These are phyloP conservation scores for Phialocephala subalpina DNA, from an alignment of 2,329 filamentous ascomycete species.

Conservation along the genomic window DNA sequence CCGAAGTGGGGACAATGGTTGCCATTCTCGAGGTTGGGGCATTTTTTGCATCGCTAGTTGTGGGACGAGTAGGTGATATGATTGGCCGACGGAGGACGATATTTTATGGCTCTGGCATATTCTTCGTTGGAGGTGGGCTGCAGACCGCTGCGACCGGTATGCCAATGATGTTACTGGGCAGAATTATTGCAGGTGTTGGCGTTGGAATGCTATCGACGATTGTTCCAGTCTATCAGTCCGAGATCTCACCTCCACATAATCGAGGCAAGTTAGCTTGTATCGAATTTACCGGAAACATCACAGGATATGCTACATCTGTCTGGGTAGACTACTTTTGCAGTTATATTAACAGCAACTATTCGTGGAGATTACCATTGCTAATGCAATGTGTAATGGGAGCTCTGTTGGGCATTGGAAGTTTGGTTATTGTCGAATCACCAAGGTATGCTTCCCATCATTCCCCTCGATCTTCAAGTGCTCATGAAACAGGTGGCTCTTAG, in stretches of 20 bases:
- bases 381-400: slow-evolving; percentile 97
- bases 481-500: slow-evolving; percentile 86
- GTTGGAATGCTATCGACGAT: slow-evolving; percentile 92
- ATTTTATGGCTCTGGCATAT: slow-evolving; percentile 90
- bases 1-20: slow-evolving; percentile 95
- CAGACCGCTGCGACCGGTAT: slow-evolving; percentile 85
- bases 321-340: slow-evolving; percentile 99
- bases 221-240: slow-evolving; percentile 92
- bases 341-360: slow-evolving; percentile 83
- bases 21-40: slow-evolving; percentile 95
- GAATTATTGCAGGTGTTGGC: slow-evolving; percentile 84
- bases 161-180: slow-evolving; percentile 86
- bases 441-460: slow-evolving; percentile 59
- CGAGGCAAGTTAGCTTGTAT: slow-evolving; percentile 96
- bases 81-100: slow-evolving; percentile 91
- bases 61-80: slow-evolving; percentile 89
- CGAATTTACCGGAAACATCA: slow-evolving; percentile 97
- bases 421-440: slow-evolving; percentile 96
- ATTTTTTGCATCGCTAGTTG: slow-evolving; percentile 85
- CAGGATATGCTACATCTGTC: slow-evolving; percentile 93
- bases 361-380: slow-evolving; percentile 88
- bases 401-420: slow-evolving; percentile 82
- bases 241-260: slow-evolving; percentile 96
- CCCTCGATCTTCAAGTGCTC: slow-evolving; percentile 19
- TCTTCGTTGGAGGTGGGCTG: slow-evolving; percentile 82